Evolutionary conservation across 2,329 filamentous ascomycete species (phyloP), one percentile per base, ranked within the genome.

Genomic region (Hymenoscyphus albidus): DNA sequence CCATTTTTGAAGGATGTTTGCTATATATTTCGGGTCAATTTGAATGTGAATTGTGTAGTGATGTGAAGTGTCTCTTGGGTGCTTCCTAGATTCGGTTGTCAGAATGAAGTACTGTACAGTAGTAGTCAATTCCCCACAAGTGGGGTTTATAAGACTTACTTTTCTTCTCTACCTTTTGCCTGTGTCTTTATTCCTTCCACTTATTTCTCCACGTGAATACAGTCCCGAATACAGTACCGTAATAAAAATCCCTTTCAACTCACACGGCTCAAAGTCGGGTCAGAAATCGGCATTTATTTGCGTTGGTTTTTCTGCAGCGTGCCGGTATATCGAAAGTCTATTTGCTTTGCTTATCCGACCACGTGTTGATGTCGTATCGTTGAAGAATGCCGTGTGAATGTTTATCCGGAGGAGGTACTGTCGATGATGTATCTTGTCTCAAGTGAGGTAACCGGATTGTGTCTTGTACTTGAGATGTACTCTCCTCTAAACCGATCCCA

Each of bases 1-100:
- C 62, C 62, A 64, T 64, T 14, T 62, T 62, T 27, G 27, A n/a
- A 35, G 6, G 5, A 3, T 35, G 10, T 57, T 57, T 54, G 9
- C 7, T 54, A 3, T 1, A 12, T 3, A 2, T 27, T 13, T 27
- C 27, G 9, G 18, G 48, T 27, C 27, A 54, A 13, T 54, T 27
- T 27, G 27, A 27, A 18, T 12, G n/a, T 10, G 44, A 22, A 18
- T 51, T 22, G 42, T 18, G 27, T 27, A 3, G 27, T 27, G 27
- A 27, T 27, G 27, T 27, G 3, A 27, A 27, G 27, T 27, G 27
- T 27, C 3, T 27, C 27, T 27, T 27, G 22, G 22, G 22, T 35
- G 35, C 35, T 35, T 35, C 2, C 35, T 35, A 35, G 35, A 35
- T 35, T 6, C 5, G 35, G 35, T 5, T 35, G 35, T 35, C 5